Evolutionary conservation across 495 filamentous ascomycete genomes (phyloP), one percentile per base, ranked within the genome.

Genomic region (Podospora appendiculata): DNA sequence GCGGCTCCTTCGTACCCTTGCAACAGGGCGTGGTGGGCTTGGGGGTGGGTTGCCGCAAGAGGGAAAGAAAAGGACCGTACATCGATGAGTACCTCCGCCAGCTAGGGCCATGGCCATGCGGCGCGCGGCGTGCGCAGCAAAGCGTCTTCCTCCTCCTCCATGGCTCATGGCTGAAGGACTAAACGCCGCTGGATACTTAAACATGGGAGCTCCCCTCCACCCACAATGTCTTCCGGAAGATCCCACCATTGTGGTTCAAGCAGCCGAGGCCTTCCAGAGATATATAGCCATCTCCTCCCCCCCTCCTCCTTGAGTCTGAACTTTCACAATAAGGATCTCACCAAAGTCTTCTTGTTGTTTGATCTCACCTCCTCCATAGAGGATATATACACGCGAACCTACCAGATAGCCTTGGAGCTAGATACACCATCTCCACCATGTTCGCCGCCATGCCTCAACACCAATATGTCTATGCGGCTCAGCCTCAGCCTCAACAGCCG

Each of bases 361-460:
- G 18, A 41, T 17, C n/a, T 8, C 49, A 44, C 34, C 19, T n/a
- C 32, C 48, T 16, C 17, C 25, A 25, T 25, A 25, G 25, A n/a
- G n/a, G n/a, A n/a, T n/a, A n/a, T n/a, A n/a, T n/a, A n/a, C n/a
- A n/a, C n/a, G 9, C 44, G n/a, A 46, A 13, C 17, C 12, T 33
- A 46, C n/a, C 18, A 7, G 12, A 12, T 10, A 45, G 18, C 16
- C 13, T 25, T n/a, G 19, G 11, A 36, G 34, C 34, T 36, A 36
- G 6, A 6, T 11, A 36, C 8, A 10, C 7, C 36, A 38, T 8
- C 2, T 47, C 35, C 50, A 59, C 40, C 59, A 77, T 77, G 72
- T 75, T 69, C 32, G 19, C 43, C 59, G 51, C 67, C 49, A 72
- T 74, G 67, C 58, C 69, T 6, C 68, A 74, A 18, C 71, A 71